Evolutionary conservation across 2,329 filamentous ascomycete genomes (phyloP), one percentile per base, ranked within the genome.

Genomic region (Penicillium freii): DNA sequence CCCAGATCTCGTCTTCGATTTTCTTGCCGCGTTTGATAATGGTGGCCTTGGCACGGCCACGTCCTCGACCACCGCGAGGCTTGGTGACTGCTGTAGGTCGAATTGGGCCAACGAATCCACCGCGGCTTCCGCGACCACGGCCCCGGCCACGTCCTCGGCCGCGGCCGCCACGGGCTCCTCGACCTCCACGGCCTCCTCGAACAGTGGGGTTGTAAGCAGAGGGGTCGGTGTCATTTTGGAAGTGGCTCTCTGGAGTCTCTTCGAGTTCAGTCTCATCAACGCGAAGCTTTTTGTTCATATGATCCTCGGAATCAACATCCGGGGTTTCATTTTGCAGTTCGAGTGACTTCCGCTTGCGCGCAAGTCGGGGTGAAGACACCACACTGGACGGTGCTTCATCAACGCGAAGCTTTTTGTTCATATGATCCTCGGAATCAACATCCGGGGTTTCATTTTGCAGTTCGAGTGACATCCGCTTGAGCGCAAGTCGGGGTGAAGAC

Each of bases 101-200:
- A 45, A 55, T 51, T 5, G 61, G 56, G 15, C 54, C 66, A 15
- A 59, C 54, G 21, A 64, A 68, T 39, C 71, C 66, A 25, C 69
- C 70, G 38, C 73, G 69, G 43, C 73, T 65, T 29, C 71, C 71
- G 36, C 73, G 70, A 38, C 71, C 73, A 56, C 75, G 68, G 48
- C 69, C 59, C 36, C 70, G 66, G 43, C 65, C 67, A 46, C 74
- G 70, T 7, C 72, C 72, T 3, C 70, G 69, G 40, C 71, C 64
- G 53, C 73, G 70, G 34, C 61, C 65, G 29, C 59, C 56, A 33
- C 57, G 56, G 17, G 55, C 44, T 44, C 63, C 61, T 11, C 60
- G 55, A 8, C 62, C 50, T 38, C 60, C 60, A 51, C 62, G 62
- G 21, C 62, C 60, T 25, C 60, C 56, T 34, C 62, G 51, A 44